Evolutionary conservation across 1,284 basidiomycete species (phyloP).

Genomic region (Ceratobasidium sp.): DNA sequence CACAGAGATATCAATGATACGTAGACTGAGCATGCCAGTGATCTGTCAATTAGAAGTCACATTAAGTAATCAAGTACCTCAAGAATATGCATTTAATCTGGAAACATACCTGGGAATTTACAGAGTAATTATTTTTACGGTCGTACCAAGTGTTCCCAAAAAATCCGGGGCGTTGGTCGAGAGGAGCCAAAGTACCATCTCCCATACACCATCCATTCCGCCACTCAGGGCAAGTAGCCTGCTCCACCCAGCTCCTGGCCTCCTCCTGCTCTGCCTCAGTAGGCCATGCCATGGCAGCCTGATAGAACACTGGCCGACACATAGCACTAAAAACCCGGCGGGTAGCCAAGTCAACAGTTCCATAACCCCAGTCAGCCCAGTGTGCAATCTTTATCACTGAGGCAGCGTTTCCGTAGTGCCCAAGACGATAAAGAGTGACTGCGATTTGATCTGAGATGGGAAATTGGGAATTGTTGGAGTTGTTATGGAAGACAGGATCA

Average conservation of each 20-base stretch:
- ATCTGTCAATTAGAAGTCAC: constrained; percentile 46
- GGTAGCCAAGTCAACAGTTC: constrained; percentile 16
- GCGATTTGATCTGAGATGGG: background rate
- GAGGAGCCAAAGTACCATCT: constrained; percentile 56
- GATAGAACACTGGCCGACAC: constrained; percentile 42
- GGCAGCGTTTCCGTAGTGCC: constrained; percentile 35
- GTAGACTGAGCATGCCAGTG: constrained; percentile 52
- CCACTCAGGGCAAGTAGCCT: constrained; percentile 53
- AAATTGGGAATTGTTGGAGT: constrained; percentile 28
- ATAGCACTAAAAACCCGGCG: constrained; percentile 50
- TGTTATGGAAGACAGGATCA: constrained; percentile 27
- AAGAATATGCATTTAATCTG: too few species aligned
- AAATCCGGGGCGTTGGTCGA: constrained; percentile 52
- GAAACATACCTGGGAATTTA: constrained; percentile 48
- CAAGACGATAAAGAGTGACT: constrained; percentile 28
- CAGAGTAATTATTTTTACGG: constrained; percentile 55
- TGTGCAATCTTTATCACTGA: constrained; percentile 18
- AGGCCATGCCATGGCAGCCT: constrained; percentile 36
- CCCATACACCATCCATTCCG: constrained; percentile 55
- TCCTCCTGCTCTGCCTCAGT: constrained; percentile 38
- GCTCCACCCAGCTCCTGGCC: constrained; percentile 51
- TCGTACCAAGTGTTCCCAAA: constrained; percentile 57
- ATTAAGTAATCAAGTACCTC: too few species aligned
- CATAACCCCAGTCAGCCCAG: constrained; percentile 32
- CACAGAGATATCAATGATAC: constrained; percentile 53